Conservation (phyloP, 1,284 basidiomycete species). For the Cryptococcus jaspeensis region DNA sequence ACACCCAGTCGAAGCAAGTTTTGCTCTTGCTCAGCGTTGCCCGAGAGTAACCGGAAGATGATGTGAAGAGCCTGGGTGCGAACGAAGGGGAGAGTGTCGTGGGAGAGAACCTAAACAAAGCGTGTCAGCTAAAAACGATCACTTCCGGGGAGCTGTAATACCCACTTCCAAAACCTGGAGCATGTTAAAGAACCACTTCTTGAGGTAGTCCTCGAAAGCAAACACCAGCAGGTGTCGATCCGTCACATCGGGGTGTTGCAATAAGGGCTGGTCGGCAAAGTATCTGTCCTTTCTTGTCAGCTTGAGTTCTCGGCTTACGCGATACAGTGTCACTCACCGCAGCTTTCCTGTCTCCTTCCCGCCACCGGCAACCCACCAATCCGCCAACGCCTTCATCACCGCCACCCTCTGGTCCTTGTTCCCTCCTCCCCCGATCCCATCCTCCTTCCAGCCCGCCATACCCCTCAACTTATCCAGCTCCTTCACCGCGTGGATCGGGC, state of each 20-base stretch:
- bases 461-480: constrained; percentile 71
- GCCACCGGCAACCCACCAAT: constrained; percentile 96
- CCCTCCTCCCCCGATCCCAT: constrained; percentile 41
- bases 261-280: constrained; percentile 85
- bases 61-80: constrained; percentile 74
- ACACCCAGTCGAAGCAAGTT: constrained; percentile 88
- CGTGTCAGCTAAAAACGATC: constrained; percentile 1
- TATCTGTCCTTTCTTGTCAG: constrained; percentile 58
- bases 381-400: constrained; percentile 83
- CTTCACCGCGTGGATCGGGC: constrained; percentile 83
- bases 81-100: constrained; percentile 85
- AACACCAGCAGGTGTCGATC: constrained; percentile 76
- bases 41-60: constrained; percentile 75
- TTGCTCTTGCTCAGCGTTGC: constrained; percentile 96
- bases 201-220: constrained; percentile 96
- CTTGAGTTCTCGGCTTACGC: neutral
- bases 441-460: constrained; percentile 75
- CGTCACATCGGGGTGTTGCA: constrained; percentile 62
- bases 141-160: neutral
- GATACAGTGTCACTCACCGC: constrained; percentile 57
- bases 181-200: constrained; percentile 93
- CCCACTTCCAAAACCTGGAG: constrained; percentile 84
- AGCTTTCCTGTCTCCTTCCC: constrained; percentile 70
- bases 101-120: constrained; percentile 65
- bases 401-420: constrained; percentile 83